Evolutionary conservation across 768 basidiomycete genomes (phyloP), one percentile per base, ranked within the genome.

Genomic region (Pleurotus sapidus): DNA sequence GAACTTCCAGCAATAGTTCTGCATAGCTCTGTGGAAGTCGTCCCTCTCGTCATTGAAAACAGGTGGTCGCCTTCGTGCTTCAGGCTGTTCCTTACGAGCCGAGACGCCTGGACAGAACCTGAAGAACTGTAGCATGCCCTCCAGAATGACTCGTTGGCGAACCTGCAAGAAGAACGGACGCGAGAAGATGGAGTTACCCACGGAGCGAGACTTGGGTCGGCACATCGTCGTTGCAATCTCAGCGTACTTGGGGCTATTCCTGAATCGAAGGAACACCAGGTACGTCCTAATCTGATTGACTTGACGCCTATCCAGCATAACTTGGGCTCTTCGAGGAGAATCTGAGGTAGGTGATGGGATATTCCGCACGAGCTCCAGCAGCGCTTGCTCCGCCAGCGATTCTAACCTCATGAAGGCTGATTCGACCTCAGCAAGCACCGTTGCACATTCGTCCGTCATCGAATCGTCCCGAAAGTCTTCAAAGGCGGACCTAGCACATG

Each of bases 231-330:
- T 59, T 4, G 82, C 66, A 9, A 74, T 74, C 46, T 76, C 64
- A 20, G 65, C 61, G 60, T 83, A 86, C 11, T 73, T 74, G 7
- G 69, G 66, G 61, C 81, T 77, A 58, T 86, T 86, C 12, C 84
- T 72, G 59, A 82, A 86, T n/a, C 83, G 77, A 0, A 86, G 68
- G 60, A 86, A 84, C 9, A 78, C 69, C 45, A 84, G 74, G 63
- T 79, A 85, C 58, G 76, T 78, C 8, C 78, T 72, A 1, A 86
- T 59, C n/a, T 64, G 65, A 39, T 77, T 74, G 12, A 76, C 59
- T 4, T 65, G 64, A 14, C 59, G 60, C 7, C 66, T 66, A 46
- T 70, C 65, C 37, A 75, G 63, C 0, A 65, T 61, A 27, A 75
- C 60, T 3, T 69, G 64, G n/a, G 57, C 67, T 46, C 66, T 67